Conservation (phyloP, 176 grass and related monocot species). For the Pontederia crassipes region DNA sequence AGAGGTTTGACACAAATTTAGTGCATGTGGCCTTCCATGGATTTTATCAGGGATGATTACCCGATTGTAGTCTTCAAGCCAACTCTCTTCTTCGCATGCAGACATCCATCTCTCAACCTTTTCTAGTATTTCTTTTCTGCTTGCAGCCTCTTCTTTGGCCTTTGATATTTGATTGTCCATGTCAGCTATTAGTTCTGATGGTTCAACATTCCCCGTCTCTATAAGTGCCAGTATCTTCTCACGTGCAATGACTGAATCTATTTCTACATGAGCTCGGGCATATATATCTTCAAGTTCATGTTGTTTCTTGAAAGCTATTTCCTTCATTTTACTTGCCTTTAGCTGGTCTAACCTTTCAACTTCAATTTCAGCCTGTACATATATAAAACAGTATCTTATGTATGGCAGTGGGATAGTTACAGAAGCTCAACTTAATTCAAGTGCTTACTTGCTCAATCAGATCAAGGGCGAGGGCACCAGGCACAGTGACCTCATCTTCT, state of each 20-base stretch:
- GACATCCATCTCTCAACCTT: conserved; percentile 99
- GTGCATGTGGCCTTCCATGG: not conserved
- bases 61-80: conserved; percentile 99
- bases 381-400: not conserved
- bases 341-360: conserved; percentile 70
- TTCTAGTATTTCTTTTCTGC: conserved; percentile 95
- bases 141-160: conserved; percentile 95
- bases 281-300: conserved; percentile 75
- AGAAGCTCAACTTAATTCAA: not conserved
- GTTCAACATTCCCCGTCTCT: conserved; percentile 84
- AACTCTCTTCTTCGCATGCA: conserved; percentile 93
- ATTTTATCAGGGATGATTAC: conserved; percentile 20
- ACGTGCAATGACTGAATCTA: conserved; percentile 63
- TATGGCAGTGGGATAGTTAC: not conserved
- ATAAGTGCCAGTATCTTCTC: conserved; percentile 71
- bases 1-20: not conserved
- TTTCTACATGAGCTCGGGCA: conserved; percentile 69
- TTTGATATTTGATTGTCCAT: conserved; percentile 83
- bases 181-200: conserved; percentile 88
- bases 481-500: conserved; percentile 74
- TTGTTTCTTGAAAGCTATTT: conserved; percentile 92
- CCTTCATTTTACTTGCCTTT: conserved; percentile 87
- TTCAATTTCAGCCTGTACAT: conserved; percentile 61
- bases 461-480: conserved; percentile 82
- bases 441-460: conserved; percentile 84